Evolutionary conservation across 805 yeast species (phyloP).

Genomic region (Candida andamanensis): DNA sequence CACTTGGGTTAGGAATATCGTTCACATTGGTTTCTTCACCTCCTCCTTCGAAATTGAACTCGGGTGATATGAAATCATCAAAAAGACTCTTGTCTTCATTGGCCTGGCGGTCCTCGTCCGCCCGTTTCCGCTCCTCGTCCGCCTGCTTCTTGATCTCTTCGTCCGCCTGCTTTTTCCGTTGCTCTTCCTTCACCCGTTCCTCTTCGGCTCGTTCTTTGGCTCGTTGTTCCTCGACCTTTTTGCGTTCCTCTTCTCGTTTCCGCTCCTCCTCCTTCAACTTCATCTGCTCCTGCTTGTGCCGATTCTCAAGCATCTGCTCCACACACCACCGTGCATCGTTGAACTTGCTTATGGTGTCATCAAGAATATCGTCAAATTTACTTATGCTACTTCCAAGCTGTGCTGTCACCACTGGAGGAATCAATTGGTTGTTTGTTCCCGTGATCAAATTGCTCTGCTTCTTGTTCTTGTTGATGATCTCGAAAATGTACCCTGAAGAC

Average conservation of each 20-base stretch:
- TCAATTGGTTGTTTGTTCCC: slow-evolving; percentile 38
- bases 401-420: slow-evolving; percentile 31
- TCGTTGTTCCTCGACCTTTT: slow-evolving; percentile 18
- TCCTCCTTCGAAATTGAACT: slow-evolving; percentile 11
- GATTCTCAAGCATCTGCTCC: slow-evolving; percentile 37
- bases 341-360: slow-evolving; percentile 36
- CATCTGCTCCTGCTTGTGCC: slow-evolving; percentile 37
- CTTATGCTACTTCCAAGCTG: slow-evolving; percentile 31
- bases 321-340: slow-evolving; percentile 43
- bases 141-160: slow-evolving; percentile 15
- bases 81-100: slow-evolving; percentile 9
- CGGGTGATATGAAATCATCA: slow-evolving; percentile 13
- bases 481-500: slow-evolving; percentile 40
- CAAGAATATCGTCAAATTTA: slow-evolving; percentile 38
- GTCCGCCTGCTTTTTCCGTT: slow-evolving; percentile 15
- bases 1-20: slow-evolving; percentile 12
- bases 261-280: slow-evolving; percentile 28
- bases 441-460: slow-evolving; percentile 37
- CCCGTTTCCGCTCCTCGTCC: slow-evolving; percentile 10
- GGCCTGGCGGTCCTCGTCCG: slow-evolving; percentile 5
- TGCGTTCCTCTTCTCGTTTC: slow-evolving; percentile 15
- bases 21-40: slow-evolving; percentile 5
- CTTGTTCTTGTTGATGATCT: slow-evolving; percentile 35
- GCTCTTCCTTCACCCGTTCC: slow-evolving; percentile 14
- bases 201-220: slow-evolving; percentile 13